These are phyloP conservation scores for Pseudopyrenochaeta lycopersici DNA, from an alignment of 2,329 filamentous ascomycete species.

Conservation along the genomic window DNA sequence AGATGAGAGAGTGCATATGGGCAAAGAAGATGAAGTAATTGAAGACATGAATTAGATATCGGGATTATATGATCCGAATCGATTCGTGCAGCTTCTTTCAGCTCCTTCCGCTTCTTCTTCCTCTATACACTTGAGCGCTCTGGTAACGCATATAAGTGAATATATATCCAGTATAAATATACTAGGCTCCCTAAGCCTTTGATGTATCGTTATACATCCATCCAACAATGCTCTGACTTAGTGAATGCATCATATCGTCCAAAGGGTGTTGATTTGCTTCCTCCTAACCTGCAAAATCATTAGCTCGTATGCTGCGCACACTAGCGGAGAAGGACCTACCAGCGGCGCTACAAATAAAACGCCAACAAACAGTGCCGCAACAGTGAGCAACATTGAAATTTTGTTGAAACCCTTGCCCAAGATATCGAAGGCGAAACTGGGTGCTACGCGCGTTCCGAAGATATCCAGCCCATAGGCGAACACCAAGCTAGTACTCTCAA, in stretches of 20 bases:
- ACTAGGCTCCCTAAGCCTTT: no score
- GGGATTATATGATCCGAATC: no score
- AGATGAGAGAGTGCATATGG: no score
- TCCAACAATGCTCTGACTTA: no score
- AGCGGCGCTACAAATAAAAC: conserved; percentile 83
- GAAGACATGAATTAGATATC: no score
- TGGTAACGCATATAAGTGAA: no score
- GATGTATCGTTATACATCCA: no score
- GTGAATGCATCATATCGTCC: conserved; percentile 55
- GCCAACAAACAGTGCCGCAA: conserved; percentile 78
- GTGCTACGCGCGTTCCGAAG: conserved; percentile 86
- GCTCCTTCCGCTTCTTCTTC: no score
- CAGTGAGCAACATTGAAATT: conserved; percentile 81
- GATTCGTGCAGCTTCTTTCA: no score
- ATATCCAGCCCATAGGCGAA: conserved; percentile 90
- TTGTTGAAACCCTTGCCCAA: conserved; percentile 95
- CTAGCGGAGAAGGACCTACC: conserved; percentile 60
- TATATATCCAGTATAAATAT: no score
- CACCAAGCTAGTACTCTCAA: conserved; percentile 92
- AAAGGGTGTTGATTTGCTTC: conserved; percentile 74
- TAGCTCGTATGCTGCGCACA: background rate
- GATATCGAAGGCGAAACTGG: conserved; percentile 90
- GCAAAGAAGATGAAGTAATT: no score
- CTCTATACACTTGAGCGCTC: no score
- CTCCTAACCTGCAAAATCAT: conserved; percentile 56